Conservation (phyloP, 2,329 filamentous ascomycete species). For the Tympanopsis confertula region DNA sequence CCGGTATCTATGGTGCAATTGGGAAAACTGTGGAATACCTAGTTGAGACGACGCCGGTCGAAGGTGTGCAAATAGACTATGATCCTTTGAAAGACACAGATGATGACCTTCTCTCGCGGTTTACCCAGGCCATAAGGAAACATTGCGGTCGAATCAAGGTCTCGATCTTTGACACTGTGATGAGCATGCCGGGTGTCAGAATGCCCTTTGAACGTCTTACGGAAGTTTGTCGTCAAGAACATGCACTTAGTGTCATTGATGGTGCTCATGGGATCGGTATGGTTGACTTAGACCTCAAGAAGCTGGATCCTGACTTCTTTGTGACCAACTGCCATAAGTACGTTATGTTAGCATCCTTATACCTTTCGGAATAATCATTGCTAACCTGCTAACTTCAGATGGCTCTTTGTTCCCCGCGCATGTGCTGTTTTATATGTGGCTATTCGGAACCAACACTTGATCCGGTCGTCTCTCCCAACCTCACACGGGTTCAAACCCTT, state of each 20-base stretch:
- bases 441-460: constrained; percentile 49
- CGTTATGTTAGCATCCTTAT: constrained; percentile 4
- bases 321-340: constrained; percentile 60
- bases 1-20: constrained; percentile 56
- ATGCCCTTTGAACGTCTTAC: constrained; percentile 59
- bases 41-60: constrained; percentile 38
- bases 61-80: constrained; percentile 27
- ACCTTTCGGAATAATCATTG: background rate
- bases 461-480: constrained; percentile 57
- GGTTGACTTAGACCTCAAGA: constrained; percentile 47
- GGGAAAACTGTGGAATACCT: constrained; percentile 51
- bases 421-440: constrained; percentile 63
- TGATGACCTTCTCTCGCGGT: constrained; percentile 38
- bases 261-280: constrained; percentile 63
- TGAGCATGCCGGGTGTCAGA: constrained; percentile 54
- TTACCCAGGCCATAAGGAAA: constrained; percentile 36
- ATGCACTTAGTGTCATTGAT: constrained; percentile 55
- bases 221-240: constrained; percentile 40
- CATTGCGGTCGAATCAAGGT: constrained; percentile 38
- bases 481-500: constrained; percentile 50
- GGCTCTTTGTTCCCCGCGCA: constrained; percentile 61
- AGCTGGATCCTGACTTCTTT: constrained; percentile 59
- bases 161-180: constrained; percentile 63
- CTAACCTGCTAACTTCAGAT: constrained; percentile 21
- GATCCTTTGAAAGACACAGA: constrained; percentile 35